Base-by-base conservation (phyloP, 345 rosid species). In the Adansonia digitata region DNA sequence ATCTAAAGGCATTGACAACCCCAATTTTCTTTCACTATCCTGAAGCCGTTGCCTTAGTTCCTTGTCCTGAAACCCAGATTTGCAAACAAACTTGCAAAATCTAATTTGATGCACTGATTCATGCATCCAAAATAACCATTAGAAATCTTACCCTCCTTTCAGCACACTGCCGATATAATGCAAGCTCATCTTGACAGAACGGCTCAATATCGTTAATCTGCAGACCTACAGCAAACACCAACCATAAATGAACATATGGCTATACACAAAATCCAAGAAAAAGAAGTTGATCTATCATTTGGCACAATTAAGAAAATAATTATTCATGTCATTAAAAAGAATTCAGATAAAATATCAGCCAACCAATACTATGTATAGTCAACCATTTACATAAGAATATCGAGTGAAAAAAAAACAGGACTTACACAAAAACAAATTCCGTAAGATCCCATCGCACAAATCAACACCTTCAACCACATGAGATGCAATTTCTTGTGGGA, bases 111-210 rank as follows among this genome's bases (percentile, higher is more conserved):
- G 65, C 4, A 51, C 22, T 1, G 2, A 79, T 8, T 29, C 31
- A 77, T 29, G 20, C 61, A 66, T 45, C 43, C 5, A 55, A 61
- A 51, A 67, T 42, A 45, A 31, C 22, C 48, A 45, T 35, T 40
- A 78, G 71, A 5, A 65, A 67, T 52, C 84, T 78, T 75, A 95
- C 97, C 85, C 98, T 86, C 71, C 75, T 93, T 77, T 89, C 94
- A 60, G 91, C 94, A 81, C 98, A 95, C 45, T 91, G 86, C 72
- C 82, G 77, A 82, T 89, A 95, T 72, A 95, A 71, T 74, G 85
- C 92, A 79, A 95, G 85, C 86, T 95, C 97, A 56, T 95, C 98
- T 84, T 93, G 97, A 77, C 96, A 91, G 82, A 95, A 95, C 15
- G 98, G 97, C 76, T 95, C 98, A 18, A 89, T 91, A 68, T 89